Evolutionary conservation across 2,329 filamentous ascomycete species (phyloP), one percentile per base, ranked within the genome.

Genomic region (Myriangium duriaei): DNA sequence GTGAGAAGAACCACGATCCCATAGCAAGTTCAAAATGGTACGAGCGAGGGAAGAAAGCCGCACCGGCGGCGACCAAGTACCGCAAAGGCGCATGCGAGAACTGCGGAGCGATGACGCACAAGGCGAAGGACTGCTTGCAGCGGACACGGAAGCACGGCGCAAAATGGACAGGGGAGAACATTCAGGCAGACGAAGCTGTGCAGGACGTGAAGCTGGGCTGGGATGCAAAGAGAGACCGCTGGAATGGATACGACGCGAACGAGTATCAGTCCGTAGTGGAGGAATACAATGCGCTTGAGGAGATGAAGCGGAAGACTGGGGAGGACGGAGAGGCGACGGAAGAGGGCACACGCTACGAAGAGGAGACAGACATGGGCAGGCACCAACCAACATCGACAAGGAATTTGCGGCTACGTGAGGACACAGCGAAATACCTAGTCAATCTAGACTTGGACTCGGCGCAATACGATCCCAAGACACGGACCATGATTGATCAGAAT

Each of bases 51-150:
- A 81, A 81, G 62, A 88, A 84, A 56, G 63, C 74, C 9, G 86
- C 83, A 0, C 84, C 85, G 3, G 86, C 86, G 1, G 86, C 88
- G 35, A 98, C 91, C 48, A 98, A 95, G 56, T 98, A 83, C 58
- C 83, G 92, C 48, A 98, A 96, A 65, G 91, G 92, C 54, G 88
- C 91, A 37, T 98, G 91, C 64, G 88, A 96, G 62, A 98, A 98
- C 63, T 98, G 91, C 64, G 91, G 91, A 52, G 80, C 86, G 41
- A 92, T 96, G 82, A 86, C 83, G 47, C 91, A 98, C 63, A 93
- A 93, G 63, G 81, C 77, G 37, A 94, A 93, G 56, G 88, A 96
- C 54, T 98, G 91, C 55, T 63, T 98, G 35, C 85, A 80, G 52
- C 74, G 91, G 38, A 91, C 87, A 18, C 75, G 91, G 42, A 92